Base-by-base conservation (phyloP, 2,329 filamentous ascomycete genomes). In the Cladosporium sp. region DNA sequence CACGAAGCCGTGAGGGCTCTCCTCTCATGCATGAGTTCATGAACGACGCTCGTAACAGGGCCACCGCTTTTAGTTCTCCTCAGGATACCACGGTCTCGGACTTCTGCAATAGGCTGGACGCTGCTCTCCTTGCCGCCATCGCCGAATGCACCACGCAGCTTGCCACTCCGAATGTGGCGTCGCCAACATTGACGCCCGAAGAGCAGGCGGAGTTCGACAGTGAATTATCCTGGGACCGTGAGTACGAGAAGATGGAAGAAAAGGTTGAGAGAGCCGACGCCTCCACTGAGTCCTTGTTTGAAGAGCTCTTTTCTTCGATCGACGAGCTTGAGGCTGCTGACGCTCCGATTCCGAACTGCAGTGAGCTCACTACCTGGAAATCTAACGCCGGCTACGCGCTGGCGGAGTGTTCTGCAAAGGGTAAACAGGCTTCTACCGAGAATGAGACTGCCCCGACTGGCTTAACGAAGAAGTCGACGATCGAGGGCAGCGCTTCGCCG, bases 41-140 rank as follows among this genome's bases (percentile, higher is more conserved):
- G 46, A 34, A 22, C 31, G 28, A 37, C 4, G 46, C 46, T 19
- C 46, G 46, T 31, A 16, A 28, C 16, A 8, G 13, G 4, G 28
- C 46, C 13, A n/a, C 4, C 35, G 10, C 35, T 8, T 13, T 11
- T 9, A 5, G 5, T 14, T 14, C 4, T 28, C 22, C 22, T 28
- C 7, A 7, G 22, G 22, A 28, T 1, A 7, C 5, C 22, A 28
- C 22, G 22, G 7, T 40, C 9, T 33, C 53, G 9, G 50, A 56
- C 40, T 52, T 57, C 41, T 40, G 50, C 8, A 35, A 59, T 10
- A 46, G 59, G 18, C 34, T 56, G 2, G 57, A 59, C 37, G 19
- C 46, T 6, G 57, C 53, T 4, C 56, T 56, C 38, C 51, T 48
- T 11, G 33, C 46, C 9, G 57, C 53, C 6, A 57, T 56, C 42